phyloP scores from a whole-genome alignment of 2,329 filamentous ascomycete genomes.

The Nothophoma quercina region DNA sequence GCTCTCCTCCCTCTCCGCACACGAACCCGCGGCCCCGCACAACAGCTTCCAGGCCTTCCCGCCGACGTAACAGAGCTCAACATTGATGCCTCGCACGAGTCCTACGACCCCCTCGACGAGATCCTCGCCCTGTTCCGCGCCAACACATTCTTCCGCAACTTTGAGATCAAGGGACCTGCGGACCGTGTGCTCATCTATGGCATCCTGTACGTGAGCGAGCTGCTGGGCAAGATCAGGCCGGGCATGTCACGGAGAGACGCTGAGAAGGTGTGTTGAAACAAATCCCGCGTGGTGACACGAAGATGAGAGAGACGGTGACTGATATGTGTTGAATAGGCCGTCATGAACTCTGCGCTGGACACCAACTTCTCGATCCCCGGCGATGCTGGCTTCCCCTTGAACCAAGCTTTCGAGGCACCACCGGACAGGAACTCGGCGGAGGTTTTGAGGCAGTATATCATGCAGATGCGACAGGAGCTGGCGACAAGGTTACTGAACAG shows the following conservation, averaged over 20 bases:
- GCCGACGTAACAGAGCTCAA: conserved; percentile 63
- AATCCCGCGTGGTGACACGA: background rate
- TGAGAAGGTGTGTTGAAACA: conserved; percentile 63
- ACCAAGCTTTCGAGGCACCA: conserved; percentile 95
- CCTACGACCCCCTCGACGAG: conserved; percentile 96
- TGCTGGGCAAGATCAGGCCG: conserved; percentile 85
- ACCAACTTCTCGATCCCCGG: conserved; percentile 93
- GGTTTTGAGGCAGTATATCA: conserved; percentile 84
- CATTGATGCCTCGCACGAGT: conserved; percentile 83
- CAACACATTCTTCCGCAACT: conserved; percentile 99
- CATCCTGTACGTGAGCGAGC: conserved; percentile 93
- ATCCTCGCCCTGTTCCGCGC: conserved; percentile 91
- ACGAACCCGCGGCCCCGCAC: conserved; percentile 92
- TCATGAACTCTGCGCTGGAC: conserved; percentile 90
- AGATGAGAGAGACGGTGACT: background rate
- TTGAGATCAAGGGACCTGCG: conserved; percentile 96
- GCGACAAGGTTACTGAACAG: conserved; percentile 81
- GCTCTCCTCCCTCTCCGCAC: conserved; percentile 94
- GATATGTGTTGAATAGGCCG: conserved; percentile 62
- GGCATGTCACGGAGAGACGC: conserved; percentile 70
- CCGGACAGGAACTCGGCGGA: conserved; percentile 89
- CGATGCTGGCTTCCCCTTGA: conserved; percentile 90
- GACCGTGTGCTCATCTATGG: conserved; percentile 96
- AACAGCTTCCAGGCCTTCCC: conserved; percentile 72
- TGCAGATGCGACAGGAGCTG: conserved; percentile 92